phyloP scores from a whole-genome alignment of 2,329 filamentous ascomycete genomes.

The Xylogone sp. region DNA sequence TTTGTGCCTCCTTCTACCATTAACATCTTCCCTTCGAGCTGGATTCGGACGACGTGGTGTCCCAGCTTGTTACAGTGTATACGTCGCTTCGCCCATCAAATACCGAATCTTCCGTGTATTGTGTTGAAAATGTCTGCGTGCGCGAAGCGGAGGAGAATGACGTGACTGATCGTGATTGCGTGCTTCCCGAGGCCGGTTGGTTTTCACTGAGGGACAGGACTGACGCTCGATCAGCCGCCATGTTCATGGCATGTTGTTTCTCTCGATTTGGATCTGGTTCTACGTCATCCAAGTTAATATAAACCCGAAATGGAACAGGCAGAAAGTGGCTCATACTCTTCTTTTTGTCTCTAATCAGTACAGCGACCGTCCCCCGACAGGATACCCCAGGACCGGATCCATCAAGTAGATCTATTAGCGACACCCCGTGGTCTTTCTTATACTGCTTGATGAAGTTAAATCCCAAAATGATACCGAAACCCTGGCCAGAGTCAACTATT shows the following conservation, averaged over 20 bases:
- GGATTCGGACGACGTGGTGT: not conserved
- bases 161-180: not conserved
- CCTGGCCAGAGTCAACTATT: not conserved
- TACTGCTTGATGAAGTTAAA: not conserved
- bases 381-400: not conserved
- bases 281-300: not conserved
- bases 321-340: not conserved
- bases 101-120: not conserved
- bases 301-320: not conserved
- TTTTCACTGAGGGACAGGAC: not conserved
- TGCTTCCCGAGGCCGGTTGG: not conserved
- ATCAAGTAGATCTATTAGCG: not conserved
- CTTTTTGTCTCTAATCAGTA: not conserved
- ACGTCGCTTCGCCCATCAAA: not conserved
- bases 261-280: not conserved
- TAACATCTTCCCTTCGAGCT: not conserved
- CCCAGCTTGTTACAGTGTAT: not conserved
- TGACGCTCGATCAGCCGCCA: not conserved
- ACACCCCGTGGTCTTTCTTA: not conserved
- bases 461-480: not conserved
- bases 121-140: not conserved
- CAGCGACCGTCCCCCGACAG: not conserved
- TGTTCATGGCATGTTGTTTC: not conserved
- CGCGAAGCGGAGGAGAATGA: not conserved
- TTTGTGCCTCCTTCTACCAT: not conserved